Evolutionary conservation across 2,329 filamentous ascomycete genomes (phyloP), one percentile per base, ranked within the genome.

Genomic region (Mycosphaerelloides madeirae): DNA sequence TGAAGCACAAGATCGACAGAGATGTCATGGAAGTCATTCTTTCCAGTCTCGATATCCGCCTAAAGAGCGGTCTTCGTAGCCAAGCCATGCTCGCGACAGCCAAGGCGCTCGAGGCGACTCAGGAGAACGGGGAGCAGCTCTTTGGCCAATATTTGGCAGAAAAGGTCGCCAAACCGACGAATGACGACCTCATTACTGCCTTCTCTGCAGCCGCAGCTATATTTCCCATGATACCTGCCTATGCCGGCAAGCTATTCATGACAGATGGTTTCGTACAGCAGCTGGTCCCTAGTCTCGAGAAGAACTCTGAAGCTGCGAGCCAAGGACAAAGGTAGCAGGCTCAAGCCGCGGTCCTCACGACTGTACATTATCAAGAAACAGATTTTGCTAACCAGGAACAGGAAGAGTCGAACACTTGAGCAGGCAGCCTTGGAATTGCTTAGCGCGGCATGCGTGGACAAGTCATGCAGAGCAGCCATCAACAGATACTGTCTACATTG

Each of bases 121-220:
- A 81, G 41, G 79, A 90, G 11, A 76, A 79, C 6, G 87, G 88
- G 3, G 78, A 83, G 53, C 43, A 47, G 19, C 45, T 57, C n/a
- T 79, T 96, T 38, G 78, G 79, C 4, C 77, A 78, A 4, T 91
- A 93, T 64, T 85, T 96, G 63, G 82, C 82, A 42, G 73, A 78
- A 13, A 81, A 84, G 41, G 75, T 95, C 13, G 70, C 78, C 54
- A 81, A 84, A 52, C 83, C 83, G 41, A 91, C 85, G 18, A 87
- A 89, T 52, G 90, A 96, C 59, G 87, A 95, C 65, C 80, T 94
- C 54, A 87, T 95, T 43, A 76, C 93, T 38, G 90, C 90, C 5
- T 97, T 96, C 65, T 97, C 90, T 41, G 89, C 90, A n/a, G 88
- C 89, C 5, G 81, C 89, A 2, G 81, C 83, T 16, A 80, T 94